phyloP scores from a whole-genome alignment of 495 filamentous ascomycete species.

The Podospora pseudopauciseta region DNA sequence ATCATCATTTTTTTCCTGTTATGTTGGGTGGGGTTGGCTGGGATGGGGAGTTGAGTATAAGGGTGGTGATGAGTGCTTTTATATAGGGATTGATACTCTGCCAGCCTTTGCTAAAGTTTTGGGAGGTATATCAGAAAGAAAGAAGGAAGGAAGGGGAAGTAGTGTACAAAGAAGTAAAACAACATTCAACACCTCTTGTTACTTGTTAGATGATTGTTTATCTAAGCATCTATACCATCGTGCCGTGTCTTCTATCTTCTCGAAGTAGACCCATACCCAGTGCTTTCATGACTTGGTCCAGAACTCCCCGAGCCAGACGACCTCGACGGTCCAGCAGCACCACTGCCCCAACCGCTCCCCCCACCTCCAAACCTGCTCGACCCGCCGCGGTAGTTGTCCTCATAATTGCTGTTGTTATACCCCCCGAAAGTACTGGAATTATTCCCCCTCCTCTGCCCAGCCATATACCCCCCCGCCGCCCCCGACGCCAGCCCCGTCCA shows the following conservation, averaged over 20 bases:
- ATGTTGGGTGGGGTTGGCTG: background rate
- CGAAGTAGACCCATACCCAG: conserved; percentile 85
- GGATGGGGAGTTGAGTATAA: background rate
- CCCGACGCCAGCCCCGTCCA: conserved; percentile 76
- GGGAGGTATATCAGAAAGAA: background rate
- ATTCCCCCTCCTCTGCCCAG: conserved; percentile 52
- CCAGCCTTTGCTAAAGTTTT: background rate
- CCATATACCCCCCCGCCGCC: conserved; percentile 64
- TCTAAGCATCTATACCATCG: background rate
- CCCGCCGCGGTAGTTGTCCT: conserved; percentile 36
- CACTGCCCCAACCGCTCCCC: conserved; percentile 7
- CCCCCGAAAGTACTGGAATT: conserved; percentile 30
- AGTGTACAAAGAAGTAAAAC: background rate
- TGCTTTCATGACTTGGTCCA: conserved; percentile 65
- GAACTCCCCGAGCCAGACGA: conserved; percentile 38
- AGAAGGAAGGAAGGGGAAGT: background rate
- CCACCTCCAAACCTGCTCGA: conserved; percentile 21
- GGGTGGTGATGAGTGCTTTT: background rate
- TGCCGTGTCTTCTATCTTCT: conserved; percentile 52
- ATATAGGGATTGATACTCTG: too few species aligned
- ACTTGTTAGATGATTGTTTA: background rate
- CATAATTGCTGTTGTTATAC: conserved; percentile 47
- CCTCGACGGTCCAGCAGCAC: conserved; percentile 1
- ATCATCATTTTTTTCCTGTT: background rate
- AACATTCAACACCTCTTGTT: background rate